These are phyloP conservation scores for Astrephomene gubernaculifera DNA, from an alignment of 139 green algal genomes.

Conservation along the genomic window DNA sequence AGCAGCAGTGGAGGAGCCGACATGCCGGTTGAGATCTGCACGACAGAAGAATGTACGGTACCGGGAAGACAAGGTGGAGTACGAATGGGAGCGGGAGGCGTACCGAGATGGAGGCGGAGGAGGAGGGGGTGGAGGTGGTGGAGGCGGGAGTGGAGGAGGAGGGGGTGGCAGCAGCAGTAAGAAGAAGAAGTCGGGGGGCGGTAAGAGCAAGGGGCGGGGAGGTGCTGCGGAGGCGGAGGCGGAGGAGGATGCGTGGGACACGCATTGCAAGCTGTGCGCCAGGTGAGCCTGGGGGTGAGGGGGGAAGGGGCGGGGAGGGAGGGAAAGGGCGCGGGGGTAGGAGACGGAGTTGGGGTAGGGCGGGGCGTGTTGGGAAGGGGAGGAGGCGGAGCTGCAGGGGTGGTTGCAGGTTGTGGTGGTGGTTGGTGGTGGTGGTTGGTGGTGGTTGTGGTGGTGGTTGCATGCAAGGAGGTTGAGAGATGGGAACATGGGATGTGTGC, in stretches of 20 bases:
- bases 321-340: not conserved
- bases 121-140: not conserved
- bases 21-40: not conserved
- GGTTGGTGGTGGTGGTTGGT: no score
- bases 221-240: not conserved
- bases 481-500: not conserved
- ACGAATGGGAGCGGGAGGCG: constrained; percentile 23
- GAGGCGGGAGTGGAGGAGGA: constrained; percentile 3
- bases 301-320: not conserved
- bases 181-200: no score
- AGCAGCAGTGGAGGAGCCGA: not conserved
- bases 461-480: no score
- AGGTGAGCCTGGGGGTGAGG: not conserved
- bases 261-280: constrained; percentile 44
- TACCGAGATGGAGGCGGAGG: constrained; percentile 2
- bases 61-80: constrained; percentile 13
- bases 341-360: not conserved
- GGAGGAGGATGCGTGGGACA: constrained; percentile 45
- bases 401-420: no score
- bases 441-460: no score
- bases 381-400: not conserved
- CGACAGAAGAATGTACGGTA: constrained; percentile 32
- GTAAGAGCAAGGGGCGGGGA: no score
- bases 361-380: not conserved
- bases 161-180: no score